These are phyloP conservation scores for Lachancea sp. DNA, from an alignment of 805 yeast genomes.

Conservation along the genomic window DNA sequence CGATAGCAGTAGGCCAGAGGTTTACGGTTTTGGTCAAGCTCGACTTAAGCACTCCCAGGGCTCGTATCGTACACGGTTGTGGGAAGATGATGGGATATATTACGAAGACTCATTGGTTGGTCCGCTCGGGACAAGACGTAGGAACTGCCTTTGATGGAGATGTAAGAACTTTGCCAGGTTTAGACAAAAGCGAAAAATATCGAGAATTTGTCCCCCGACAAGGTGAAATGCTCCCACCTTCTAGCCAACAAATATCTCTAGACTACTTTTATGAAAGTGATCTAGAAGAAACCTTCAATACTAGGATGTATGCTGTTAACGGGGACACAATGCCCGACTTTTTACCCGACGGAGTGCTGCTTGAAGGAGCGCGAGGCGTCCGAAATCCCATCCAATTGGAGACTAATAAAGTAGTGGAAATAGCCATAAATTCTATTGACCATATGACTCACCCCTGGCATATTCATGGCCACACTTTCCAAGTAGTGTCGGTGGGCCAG, in stretches of 20 bases:
- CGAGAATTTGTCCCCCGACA: constrained; percentile 18
- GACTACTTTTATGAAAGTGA: constrained; percentile 49
- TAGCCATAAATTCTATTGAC: constrained; percentile 60
- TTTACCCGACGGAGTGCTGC: constrained; percentile 9
- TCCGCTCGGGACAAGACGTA: constrained; percentile 6
- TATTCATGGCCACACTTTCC: constrained; percentile 55
- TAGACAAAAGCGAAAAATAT: constrained; percentile 19
- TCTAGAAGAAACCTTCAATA: constrained; percentile 32
- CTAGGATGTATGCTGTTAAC: constrained; percentile 45
- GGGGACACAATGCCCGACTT: constrained; percentile 54
- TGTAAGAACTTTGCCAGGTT: constrained; percentile 37
- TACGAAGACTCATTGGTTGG: constrained; percentile 29
- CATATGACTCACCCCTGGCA: constrained; percentile 65
- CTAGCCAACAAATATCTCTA: constrained; percentile 36
- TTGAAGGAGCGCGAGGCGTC: constrained; percentile 19
- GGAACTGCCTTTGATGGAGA: constrained; percentile 21
- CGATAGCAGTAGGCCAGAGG: constrained; percentile 71
- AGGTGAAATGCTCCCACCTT: constrained; percentile 9
- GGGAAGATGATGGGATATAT: constrained; percentile 47
- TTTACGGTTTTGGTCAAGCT: constrained; percentile 52
- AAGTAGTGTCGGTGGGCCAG: constrained; percentile 41
- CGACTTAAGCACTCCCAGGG: constrained; percentile 37
- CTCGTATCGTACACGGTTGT: constrained; percentile 44
- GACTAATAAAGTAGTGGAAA: constrained; percentile 49
- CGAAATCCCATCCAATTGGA: constrained; percentile 39